These are phyloP conservation scores for Mortierella sp. DNA, from an alignment of 371 early-diverging fungal genomes.

Conservation along the genomic window DNA sequence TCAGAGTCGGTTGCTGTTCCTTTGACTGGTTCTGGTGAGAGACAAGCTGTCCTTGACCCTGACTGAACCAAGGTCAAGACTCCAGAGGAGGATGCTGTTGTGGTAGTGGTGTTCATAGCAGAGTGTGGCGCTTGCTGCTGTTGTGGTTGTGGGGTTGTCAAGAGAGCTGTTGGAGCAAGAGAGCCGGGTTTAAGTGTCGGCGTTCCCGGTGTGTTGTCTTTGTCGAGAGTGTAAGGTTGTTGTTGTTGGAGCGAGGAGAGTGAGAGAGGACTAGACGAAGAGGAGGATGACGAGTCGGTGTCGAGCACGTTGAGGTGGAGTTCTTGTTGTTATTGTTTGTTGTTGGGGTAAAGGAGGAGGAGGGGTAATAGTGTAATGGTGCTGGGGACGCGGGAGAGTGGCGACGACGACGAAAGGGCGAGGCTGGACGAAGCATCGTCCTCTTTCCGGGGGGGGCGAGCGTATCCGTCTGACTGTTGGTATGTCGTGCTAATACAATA, in stretches of 20 bases:
- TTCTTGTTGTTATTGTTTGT: background rate
- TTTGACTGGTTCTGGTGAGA: conserved; percentile 29
- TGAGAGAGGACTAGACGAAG: background rate
- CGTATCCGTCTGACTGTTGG: background rate
- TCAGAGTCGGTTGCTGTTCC: conserved; percentile 19
- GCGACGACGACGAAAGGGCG: background rate
- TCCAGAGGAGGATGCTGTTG: conserved; percentile 8
- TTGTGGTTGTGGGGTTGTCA: background rate
- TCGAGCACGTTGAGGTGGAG: conserved; percentile 4
- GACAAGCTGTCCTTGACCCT: conserved; percentile 18
- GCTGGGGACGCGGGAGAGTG: background rate
- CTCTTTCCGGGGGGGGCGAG: background rate
- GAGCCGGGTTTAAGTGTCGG: background rate
- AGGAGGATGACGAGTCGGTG: conserved; percentile 3
- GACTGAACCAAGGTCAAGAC: conserved; percentile 24
- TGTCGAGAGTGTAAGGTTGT: background rate
- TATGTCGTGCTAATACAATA: background rate
- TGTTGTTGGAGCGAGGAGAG: background rate
- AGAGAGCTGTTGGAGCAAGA: background rate
- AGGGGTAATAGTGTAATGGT: background rate
- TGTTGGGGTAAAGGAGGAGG: background rate
- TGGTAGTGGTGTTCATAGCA: background rate
- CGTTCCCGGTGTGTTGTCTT: background rate
- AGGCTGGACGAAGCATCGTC: conserved; percentile 11
- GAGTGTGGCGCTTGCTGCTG: background rate